Evolutionary conservation across 208 protist species (phyloP), one percentile per base, ranked within the genome.

Genomic region (Trypanosoma grayi): DNA sequence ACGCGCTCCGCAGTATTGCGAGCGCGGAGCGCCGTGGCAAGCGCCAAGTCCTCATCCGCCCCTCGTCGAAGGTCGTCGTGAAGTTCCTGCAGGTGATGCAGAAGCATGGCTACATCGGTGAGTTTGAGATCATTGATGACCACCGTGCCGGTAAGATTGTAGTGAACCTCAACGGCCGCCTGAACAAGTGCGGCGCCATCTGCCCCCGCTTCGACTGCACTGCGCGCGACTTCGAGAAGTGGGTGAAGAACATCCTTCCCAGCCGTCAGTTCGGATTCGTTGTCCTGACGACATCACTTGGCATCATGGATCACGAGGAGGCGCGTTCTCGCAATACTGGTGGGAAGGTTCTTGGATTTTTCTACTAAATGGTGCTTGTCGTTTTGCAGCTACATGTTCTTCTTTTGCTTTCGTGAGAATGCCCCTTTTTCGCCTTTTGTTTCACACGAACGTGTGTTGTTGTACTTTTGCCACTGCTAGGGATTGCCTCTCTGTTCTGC

Each of bases 261-360:
- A 99, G 98, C 47, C 97, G 99, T 92, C 98, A 99, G 85, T 99
- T 99, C 84, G 99, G 99, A 67, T 99, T 98, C 71, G 76, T 99
- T 50, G 98, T 99, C 64, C 82, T 99, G 44, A 99, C 99, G 39
- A 99, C 99, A 34, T 99, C 99, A 34, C 81, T 97, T 33, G 99
- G 99, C 69, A 99, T 99, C 88, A 99, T 99, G 98, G 98, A 99
- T 75, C 99, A 99, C 90, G 98, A 99, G 83, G 99, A 99, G 88
- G 98, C 98, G 43, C 87, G 97, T 59, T 73, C 93, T 37, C 96
- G 97, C 75, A 93, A 99, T 85, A 99, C 98, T 75, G 99, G 99
- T 97, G 99, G 99, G 61, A 99, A 99, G 92, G 97, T 99, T 51
- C 94, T 99, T 57, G 99, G 98, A 66, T 99, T 99, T 90, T 99